phyloP scores from a whole-genome alignment of 371 early-diverging fungal genomes.

The Choanephora cucurbitarum region DNA sequence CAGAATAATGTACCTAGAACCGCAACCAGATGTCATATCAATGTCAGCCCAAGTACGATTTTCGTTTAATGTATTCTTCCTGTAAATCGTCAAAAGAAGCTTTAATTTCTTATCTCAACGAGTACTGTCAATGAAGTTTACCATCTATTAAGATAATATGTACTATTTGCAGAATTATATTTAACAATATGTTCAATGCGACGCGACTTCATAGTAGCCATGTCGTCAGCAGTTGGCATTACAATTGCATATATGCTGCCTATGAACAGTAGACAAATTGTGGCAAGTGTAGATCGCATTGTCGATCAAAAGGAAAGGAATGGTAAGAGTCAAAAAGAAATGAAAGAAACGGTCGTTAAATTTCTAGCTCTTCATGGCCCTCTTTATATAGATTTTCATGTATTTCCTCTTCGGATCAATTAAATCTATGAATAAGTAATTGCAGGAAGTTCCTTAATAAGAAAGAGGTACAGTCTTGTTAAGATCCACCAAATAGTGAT shows the following conservation, averaged over 20 bases:
- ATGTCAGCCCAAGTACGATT: slow-evolving; percentile 26
- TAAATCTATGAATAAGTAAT: too few species aligned
- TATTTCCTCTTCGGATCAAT: too few species aligned
- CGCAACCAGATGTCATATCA: slow-evolving; percentile 24
- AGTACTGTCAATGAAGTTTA: background rate
- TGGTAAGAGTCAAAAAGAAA: too few species aligned
- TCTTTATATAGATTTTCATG: too few species aligned
- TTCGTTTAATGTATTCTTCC: slow-evolving; percentile 7
- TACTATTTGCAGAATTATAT: background rate
- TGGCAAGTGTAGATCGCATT: background rate
- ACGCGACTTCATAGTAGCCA: background rate
- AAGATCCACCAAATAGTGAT: too few species aligned
- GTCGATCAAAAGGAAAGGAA: background rate
- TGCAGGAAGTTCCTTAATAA: too few species aligned
- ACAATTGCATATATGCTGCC: background rate
- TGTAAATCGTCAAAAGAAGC: background rate
- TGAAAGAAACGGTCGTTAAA: too few species aligned
- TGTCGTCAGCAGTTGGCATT: background rate
- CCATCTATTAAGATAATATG: slow-evolving; percentile 15
- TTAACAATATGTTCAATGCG: background rate
- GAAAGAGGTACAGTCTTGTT: too few species aligned
- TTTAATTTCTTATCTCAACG: too few species aligned
- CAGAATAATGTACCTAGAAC: slow-evolving; percentile 10
- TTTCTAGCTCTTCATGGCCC: too few species aligned
- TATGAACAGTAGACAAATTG: background rate